These are phyloP conservation scores for Colletotrichum costaricense DNA, from an alignment of 2,329 filamentous ascomycete species.

Conservation along the genomic window DNA sequence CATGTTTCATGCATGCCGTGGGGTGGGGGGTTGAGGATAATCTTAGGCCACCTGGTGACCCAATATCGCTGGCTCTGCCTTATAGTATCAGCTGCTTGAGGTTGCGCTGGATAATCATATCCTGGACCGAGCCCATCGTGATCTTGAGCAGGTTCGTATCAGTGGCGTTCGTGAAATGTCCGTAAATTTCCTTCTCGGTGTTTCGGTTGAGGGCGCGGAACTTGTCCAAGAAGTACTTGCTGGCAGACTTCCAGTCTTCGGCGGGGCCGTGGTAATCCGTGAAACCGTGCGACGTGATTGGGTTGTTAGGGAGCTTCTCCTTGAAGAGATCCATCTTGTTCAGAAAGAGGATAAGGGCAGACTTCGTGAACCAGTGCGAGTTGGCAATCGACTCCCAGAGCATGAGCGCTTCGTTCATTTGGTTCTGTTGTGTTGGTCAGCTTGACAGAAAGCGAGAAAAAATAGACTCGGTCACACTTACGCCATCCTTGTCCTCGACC, in stretches of 20 bases:
- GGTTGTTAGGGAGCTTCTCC: slow-evolving; percentile 77
- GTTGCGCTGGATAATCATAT: slow-evolving; percentile 89
- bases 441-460: background rate
- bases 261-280: slow-evolving; percentile 81
- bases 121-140: slow-evolving; percentile 87
- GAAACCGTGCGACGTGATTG: slow-evolving; percentile 79
- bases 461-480: slow-evolving; percentile 59
- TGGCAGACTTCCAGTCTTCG: slow-evolving; percentile 78
- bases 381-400: slow-evolving; percentile 88
- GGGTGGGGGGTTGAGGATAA: background rate
- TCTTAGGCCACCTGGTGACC: background rate
- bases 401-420: slow-evolving; percentile 93
- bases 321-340: slow-evolving; percentile 92
- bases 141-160: slow-evolving; percentile 84
- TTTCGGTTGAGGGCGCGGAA: slow-evolving; percentile 81
- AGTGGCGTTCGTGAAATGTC: slow-evolving; percentile 71
- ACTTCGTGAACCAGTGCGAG: slow-evolving; percentile 87
- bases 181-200: slow-evolving; percentile 72
- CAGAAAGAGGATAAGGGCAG: slow-evolving; percentile 84
- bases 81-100: slow-evolving; percentile 82
- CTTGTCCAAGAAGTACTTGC: slow-evolving; percentile 85
- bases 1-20: slow-evolving; percentile 14
- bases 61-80: slow-evolving; percentile 39
- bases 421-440: slow-evolving; percentile 68
- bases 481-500: slow-evolving; percentile 95